Conservation (phyloP, 1,139 yeast genomes). For the Candida mesenterica region DNA sequence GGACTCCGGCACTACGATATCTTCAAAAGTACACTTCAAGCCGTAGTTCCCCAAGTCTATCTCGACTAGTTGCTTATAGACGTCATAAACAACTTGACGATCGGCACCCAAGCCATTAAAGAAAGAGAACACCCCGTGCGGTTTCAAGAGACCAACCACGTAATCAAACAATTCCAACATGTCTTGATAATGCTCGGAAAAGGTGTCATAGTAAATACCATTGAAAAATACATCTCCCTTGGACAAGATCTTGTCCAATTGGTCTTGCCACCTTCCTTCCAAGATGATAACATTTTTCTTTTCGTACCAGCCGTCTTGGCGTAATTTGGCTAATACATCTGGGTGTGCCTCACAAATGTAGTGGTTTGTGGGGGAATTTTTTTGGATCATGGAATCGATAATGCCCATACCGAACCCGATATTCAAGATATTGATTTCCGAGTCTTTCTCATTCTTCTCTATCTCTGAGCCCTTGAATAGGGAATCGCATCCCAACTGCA, state of each 20-base stretch:
- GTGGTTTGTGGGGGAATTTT: constrained; percentile 60
- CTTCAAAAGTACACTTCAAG: constrained; percentile 52
- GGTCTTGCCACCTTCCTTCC: constrained; percentile 91
- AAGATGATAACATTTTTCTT: constrained; percentile 68
- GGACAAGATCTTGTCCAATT: constrained; percentile 61
- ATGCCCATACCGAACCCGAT: constrained; percentile 98
- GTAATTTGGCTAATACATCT: constrained; percentile 70
- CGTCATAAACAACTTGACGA: constrained; percentile 83
- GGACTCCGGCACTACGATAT: constrained; percentile 38
- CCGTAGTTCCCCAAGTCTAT: constrained; percentile 82
- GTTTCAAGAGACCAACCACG: constrained; percentile 78
- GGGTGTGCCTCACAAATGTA: constrained; percentile 96
- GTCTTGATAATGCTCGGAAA: constrained; percentile 81
- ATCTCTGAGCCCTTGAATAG: constrained; percentile 44
- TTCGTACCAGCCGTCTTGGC: constrained; percentile 80
- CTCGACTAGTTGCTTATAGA: constrained; percentile 77
- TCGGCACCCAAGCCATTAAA: constrained; percentile 98
- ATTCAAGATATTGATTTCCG: constrained; percentile 60
- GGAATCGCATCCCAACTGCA: constrained; percentile 76
- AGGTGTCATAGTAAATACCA: constrained; percentile 92
- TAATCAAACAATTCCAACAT: constrained; percentile 83
- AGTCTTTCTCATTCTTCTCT: constrained; percentile 30
- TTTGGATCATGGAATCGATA: constrained; percentile 76
- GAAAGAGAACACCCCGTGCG: constrained; percentile 80
- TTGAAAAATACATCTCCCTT: constrained; percentile 70